Conservation (phyloP, 1,284 basidiomycete genomes). For the Apiotrichum akiyoshidainum region DNA sequence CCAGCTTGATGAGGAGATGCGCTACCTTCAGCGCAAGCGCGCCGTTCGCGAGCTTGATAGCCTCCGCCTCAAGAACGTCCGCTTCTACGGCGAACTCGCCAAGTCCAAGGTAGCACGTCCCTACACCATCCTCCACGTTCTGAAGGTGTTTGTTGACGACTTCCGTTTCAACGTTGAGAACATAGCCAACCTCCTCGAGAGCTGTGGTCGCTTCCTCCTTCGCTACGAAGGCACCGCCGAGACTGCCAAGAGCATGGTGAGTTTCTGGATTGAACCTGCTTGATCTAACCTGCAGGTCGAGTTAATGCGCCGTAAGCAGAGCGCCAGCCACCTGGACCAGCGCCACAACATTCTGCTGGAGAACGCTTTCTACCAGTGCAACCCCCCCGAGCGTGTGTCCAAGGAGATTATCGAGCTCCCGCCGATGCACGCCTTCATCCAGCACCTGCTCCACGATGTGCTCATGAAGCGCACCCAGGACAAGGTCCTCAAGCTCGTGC, state of each 20-base stretch:
- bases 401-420: constrained; percentile 77
- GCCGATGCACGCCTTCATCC: constrained; percentile 86
- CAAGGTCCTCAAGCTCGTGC: constrained; percentile 83
- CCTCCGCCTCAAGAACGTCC: constrained; percentile 82
- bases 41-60: constrained; percentile 83
- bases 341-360: constrained; percentile 85
- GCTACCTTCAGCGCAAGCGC: constrained; percentile 92
- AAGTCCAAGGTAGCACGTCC: constrained; percentile 93
- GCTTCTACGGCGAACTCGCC: constrained; percentile 84
- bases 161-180: constrained; percentile 93
- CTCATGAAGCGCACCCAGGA: constrained; percentile 86
- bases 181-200: constrained; percentile 84
- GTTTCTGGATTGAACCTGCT: not conserved
- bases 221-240: constrained; percentile 82
- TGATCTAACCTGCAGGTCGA: constrained; percentile 64
- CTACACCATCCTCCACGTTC: constrained; percentile 88
- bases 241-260: constrained; percentile 59
- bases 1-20: constrained; percentile 93
- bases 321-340: constrained; percentile 84
- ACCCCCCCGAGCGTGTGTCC: constrained; percentile 89
- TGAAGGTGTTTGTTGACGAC: constrained; percentile 96
- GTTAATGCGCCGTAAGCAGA: constrained; percentile 90
- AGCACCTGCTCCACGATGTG: constrained; percentile 87
- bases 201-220: constrained; percentile 88
- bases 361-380: constrained; percentile 99